Conservation (phyloP, 768 basidiomycete species). For the Boletus pseudopeckii region DNA sequence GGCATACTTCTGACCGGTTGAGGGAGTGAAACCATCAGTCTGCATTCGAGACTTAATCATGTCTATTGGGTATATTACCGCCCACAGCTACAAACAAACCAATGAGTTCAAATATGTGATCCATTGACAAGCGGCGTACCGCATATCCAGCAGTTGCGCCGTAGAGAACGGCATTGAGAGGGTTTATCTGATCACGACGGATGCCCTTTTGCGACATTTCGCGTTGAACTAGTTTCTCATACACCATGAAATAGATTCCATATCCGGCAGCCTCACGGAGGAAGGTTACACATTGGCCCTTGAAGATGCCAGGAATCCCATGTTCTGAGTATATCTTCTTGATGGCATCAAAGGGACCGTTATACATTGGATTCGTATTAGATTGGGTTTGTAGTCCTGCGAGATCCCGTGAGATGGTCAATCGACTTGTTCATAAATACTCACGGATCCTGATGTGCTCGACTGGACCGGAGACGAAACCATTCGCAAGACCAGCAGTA, state of each 20-base stretch:
- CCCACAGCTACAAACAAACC: constrained; percentile 61
- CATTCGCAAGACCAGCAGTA: constrained; percentile 84
- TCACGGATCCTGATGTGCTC: constrained; percentile 88
- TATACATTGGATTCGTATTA: constrained; percentile 68
- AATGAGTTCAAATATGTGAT: constrained; percentile 7
- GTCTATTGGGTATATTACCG: constrained; percentile 92
- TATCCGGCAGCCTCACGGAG: constrained; percentile 80
- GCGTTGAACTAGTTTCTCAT: constrained; percentile 87
- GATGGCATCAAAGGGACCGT: constrained; percentile 85
- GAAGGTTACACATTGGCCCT: constrained; percentile 89
- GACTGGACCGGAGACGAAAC: constrained; percentile 91
- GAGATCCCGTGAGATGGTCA: constrained; percentile 3
- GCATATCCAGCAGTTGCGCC: constrained; percentile 93
- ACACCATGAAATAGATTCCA: constrained; percentile 86
- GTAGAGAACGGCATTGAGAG: constrained; percentile 76
- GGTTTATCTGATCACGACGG: constrained; percentile 70
- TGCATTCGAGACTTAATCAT: constrained; percentile 97
- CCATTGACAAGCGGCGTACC: constrained; percentile 43
- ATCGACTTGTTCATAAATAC: background rate
- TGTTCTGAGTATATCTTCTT: constrained; percentile 73
- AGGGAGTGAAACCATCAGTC: constrained; percentile 80
- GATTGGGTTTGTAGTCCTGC: constrained; percentile 90
- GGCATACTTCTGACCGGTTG: constrained; percentile 77
- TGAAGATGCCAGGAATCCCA: constrained; percentile 85
- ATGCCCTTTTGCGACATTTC: constrained; percentile 76